Evolutionary conservation across 805 yeast genomes (phyloP).

Genomic region (Cyberlindnera mycetangii): DNA sequence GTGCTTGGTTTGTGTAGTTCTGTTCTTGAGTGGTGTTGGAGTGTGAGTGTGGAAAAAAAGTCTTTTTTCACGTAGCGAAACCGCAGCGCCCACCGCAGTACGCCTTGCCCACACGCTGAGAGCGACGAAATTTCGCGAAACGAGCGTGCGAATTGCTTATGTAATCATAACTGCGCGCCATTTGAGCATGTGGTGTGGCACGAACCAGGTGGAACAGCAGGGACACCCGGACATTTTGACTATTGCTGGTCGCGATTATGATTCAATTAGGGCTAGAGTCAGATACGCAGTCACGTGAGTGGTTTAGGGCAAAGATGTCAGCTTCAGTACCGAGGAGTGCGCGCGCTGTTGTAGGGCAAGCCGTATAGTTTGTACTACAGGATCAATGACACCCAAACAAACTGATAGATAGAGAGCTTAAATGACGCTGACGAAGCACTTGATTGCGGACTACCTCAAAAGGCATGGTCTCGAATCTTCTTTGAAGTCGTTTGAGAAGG

Average conservation of each 20-base stretch:
- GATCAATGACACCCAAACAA: background rate
- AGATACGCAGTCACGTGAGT: constrained; percentile 1
- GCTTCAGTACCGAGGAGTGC: too few relatives aligned
- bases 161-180: background rate
- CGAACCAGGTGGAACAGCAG: background rate
- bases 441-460: constrained; percentile 60
- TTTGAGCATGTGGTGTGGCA: background rate
- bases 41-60: constrained; percentile 16
- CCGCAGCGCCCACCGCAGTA: background rate
- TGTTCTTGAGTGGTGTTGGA: constrained; percentile 6
- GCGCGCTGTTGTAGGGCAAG: too few relatives aligned
- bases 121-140: background rate
- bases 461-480: constrained; percentile 47
- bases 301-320: constrained; percentile 2
- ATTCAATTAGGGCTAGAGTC: constrained; percentile 2
- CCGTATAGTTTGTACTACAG: too few relatives aligned
- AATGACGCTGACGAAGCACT: constrained; percentile 27
- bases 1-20: constrained; percentile 13
- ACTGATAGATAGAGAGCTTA: too few relatives aligned
- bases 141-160: background rate
- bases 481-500: constrained; percentile 41
- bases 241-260: too few relatives aligned
- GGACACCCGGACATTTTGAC: background rate
- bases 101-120: background rate
- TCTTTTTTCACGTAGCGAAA: constrained; percentile 13